These are phyloP conservation scores for Kluyveromyces aestuarii DNA, from an alignment of 805 yeast genomes.

Conservation along the genomic window DNA sequence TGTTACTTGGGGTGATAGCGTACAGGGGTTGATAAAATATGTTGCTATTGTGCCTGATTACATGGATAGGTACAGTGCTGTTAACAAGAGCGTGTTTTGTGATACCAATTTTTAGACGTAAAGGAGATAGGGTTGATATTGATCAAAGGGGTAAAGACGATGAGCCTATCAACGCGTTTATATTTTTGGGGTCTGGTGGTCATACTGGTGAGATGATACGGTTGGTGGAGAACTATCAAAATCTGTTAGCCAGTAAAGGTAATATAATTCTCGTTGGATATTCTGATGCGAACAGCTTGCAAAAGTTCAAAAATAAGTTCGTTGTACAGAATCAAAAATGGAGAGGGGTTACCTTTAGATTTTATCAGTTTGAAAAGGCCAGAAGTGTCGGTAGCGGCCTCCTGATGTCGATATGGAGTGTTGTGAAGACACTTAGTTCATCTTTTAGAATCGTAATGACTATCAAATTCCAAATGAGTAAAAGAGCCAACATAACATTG, in stretches of 20 bases:
- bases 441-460: conserved; percentile 13
- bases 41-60: background rate
- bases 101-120: conserved; percentile 5
- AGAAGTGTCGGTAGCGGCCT: conserved; percentile 33
- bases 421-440: conserved; percentile 25
- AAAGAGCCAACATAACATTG: conserved; percentile 23
- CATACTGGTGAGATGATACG: conserved; percentile 95
- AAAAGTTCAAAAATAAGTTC: conserved; percentile 27
- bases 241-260: conserved; percentile 35
- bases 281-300: conserved; percentile 30
- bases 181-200: conserved; percentile 91
- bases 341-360: conserved; percentile 9
- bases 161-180: conserved; percentile 32
- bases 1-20: no score
- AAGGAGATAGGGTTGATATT: background rate
- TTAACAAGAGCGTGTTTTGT: conserved; percentile 1
- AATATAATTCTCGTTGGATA: conserved; percentile 32
- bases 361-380: conserved; percentile 23
- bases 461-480: conserved; percentile 13
- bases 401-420: conserved; percentile 24
- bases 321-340: background rate
- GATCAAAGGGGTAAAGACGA: background rate
- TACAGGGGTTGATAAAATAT: background rate
- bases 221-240: conserved; percentile 36
- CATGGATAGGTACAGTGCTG: background rate